Evolutionary conservation across 768 basidiomycete genomes (phyloP).

Genomic region (Crucibulum laeve): DNA sequence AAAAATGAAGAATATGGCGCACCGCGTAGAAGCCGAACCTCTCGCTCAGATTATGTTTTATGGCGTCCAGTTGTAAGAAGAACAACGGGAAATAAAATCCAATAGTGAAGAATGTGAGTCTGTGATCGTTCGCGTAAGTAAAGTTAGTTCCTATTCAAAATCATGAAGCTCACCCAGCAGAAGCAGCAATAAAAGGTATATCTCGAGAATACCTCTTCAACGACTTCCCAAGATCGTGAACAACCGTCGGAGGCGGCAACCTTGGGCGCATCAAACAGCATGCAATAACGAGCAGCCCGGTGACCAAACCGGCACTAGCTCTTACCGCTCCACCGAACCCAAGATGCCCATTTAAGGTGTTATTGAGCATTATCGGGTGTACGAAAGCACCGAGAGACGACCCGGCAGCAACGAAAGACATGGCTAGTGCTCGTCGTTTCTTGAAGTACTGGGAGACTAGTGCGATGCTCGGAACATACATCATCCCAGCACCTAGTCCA

Average conservation of each 20-base stretch:
- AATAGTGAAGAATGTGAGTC: slow-evolving; percentile 11
- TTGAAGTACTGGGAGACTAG: slow-evolving; percentile 43
- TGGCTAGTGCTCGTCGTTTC: slow-evolving; percentile 35
- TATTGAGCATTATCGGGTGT: slow-evolving; percentile 51
- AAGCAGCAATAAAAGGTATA: slow-evolving; percentile 8
- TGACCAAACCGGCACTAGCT: slow-evolving; percentile 12
- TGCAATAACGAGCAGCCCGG: slow-evolving; percentile 10
- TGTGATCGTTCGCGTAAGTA: neutral
- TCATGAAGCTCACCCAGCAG: slow-evolving; percentile 8
- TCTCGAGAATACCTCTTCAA: slow-evolving; percentile 10
- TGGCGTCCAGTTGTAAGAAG: slow-evolving; percentile 33
- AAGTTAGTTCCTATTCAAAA: neutral
- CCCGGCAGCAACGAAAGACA: slow-evolving; percentile 28
- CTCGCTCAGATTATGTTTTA: slow-evolving; percentile 22
- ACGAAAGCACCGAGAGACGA: slow-evolving; percentile 28
- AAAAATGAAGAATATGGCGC: slow-evolving; percentile 1
- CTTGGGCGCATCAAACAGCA: slow-evolving; percentile 21
- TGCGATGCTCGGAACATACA: slow-evolving; percentile 39
- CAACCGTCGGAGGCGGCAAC: slow-evolving; percentile 22
- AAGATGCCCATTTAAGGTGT: slow-evolving; percentile 26
- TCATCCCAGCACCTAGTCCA: slow-evolving; percentile 38
- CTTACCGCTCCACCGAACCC: slow-evolving; percentile 19
- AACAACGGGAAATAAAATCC: slow-evolving; percentile 29
- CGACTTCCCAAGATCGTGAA: slow-evolving; percentile 3
- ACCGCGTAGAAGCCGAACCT: slow-evolving; percentile 26